Base-by-base conservation (phyloP, 176 grass and related monocot genomes). In the Phragmites australis region DNA sequence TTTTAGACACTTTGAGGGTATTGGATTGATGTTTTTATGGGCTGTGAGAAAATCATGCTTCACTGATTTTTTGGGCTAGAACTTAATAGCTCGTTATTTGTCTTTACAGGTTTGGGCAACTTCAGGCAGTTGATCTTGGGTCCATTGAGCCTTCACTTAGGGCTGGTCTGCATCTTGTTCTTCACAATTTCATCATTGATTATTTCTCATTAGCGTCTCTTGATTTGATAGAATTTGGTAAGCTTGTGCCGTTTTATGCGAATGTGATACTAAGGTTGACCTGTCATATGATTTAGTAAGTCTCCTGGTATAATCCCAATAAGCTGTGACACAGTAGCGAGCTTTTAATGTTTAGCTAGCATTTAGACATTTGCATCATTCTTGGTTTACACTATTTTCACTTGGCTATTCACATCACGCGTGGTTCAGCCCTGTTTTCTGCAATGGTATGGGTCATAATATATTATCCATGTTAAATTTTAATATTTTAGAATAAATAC, bases 141-240 rank as follows among this genome's bases (percentile, higher is more conserved):
- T 92, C 79, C 80, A 81, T 97, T 46, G 94, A 92, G 22, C 94
- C 94, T 79, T 93, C 94, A 44, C 79, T 93, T 79, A 88, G 94
- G 86, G 94, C 91, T 79, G 89, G 91, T 97, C 86, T 34, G 68
- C 15, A 70, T 87, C 62, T 76, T 69, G 44, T 37, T 67, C 9
- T 79, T 78, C 19, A 40, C 41, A 62, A 88, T 69, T 50, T 68
- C 32, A 72, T 84, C 10, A 67, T 21, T 34, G 39, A 70, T 81
- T 18, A 48, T 39, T 63, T 7, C 15, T 81, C 74, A 56, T 39
- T 41, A 68, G n/a, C 1, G 3, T 41, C 9, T 52, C 65, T 69
- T 75, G 19, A 15, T 68, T 32, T 8, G 30, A 7, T 29, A 41
- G 6, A 51, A 44, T 50, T 72, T 81, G 0, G 29, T 54, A 72